These are phyloP conservation scores for Amanita polypyramis DNA, from an alignment of 768 basidiomycete species.

Conservation along the genomic window DNA sequence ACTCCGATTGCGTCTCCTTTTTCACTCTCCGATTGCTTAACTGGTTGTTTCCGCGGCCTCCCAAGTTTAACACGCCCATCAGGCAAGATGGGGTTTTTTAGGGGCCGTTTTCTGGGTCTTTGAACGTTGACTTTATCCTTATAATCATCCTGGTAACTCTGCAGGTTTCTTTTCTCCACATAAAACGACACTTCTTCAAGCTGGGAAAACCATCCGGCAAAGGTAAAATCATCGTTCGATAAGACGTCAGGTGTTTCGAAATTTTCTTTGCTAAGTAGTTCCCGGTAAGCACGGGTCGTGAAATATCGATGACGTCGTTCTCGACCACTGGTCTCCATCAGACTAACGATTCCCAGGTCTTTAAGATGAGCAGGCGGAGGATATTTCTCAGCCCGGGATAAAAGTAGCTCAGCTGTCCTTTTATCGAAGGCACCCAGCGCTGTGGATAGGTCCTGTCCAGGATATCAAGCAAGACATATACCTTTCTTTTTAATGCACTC, in stretches of 20 bases:
- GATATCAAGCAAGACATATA: not conserved
- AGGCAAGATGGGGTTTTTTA: slow-evolving; percentile 37
- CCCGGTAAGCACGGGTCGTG: slow-evolving; percentile 58
- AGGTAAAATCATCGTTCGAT: slow-evolving; percentile 33
- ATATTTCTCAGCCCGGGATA: slow-evolving; percentile 55
- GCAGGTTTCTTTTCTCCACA: slow-evolving; percentile 27
- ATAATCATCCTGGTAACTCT: slow-evolving; percentile 39
- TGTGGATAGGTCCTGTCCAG: slow-evolving; percentile 46
- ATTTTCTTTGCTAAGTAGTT: slow-evolving; percentile 52
- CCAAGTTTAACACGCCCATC: slow-evolving; percentile 49
- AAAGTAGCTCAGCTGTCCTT: slow-evolving; percentile 75
- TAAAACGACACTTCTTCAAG: slow-evolving; percentile 47
- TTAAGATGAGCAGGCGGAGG: slow-evolving; percentile 61
- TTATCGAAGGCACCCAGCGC: slow-evolving; percentile 64
- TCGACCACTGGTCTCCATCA: slow-evolving; percentile 76
- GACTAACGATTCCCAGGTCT: slow-evolving; percentile 57
- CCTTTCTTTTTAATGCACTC: slow-evolving; percentile 7
- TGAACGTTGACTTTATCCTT: slow-evolving; percentile 22
- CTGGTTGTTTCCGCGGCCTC: slow-evolving; percentile 26
- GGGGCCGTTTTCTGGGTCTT: slow-evolving; percentile 23
- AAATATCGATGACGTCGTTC: slow-evolving; percentile 84
- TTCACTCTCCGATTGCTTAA: slow-evolving; percentile 14
- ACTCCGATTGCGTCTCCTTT: slow-evolving; percentile 10
- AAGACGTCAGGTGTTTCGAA: slow-evolving; percentile 40
- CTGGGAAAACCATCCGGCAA: slow-evolving; percentile 44